These are phyloP conservation scores for Babesia bovis DNA, from an alignment of 169 alveolate species.

Conservation along the genomic window DNA sequence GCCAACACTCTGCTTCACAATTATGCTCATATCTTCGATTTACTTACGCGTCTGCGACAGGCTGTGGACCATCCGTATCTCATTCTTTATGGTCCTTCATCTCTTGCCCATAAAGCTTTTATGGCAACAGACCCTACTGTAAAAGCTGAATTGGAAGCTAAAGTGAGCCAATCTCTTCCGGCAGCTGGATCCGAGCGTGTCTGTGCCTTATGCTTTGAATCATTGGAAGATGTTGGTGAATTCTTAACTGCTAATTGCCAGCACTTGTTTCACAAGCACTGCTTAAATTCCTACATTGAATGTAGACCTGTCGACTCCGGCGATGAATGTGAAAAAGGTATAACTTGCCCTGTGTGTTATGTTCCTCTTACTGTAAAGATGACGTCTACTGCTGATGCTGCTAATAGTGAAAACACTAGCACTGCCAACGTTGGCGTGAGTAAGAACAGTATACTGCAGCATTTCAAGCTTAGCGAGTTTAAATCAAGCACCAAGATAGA, in stretches of 20 bases:
- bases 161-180: constrained; percentile 55
- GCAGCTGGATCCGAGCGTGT: constrained; percentile 65
- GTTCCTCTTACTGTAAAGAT: constrained; percentile 78
- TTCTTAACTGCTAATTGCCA: constrained; percentile 78
- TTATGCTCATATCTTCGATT: constrained; percentile 88
- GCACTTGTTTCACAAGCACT: constrained; percentile 82
- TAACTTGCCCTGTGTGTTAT: constrained; percentile 82
- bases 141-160: constrained; percentile 61
- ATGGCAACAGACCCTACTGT: constrained; percentile 60
- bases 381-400: not conserved
- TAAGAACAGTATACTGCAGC: constrained; percentile 68
- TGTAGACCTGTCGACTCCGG: constrained; percentile 74
- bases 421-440: constrained; percentile 43
- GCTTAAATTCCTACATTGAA: constrained; percentile 79
- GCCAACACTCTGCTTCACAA: constrained; percentile 85
- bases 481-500: constrained; percentile 79
- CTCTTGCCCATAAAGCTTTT: constrained; percentile 31
- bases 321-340: constrained; percentile 20
- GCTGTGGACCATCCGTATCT: constrained; percentile 91
- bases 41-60: constrained; percentile 85
- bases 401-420: not conserved
- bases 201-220: constrained; percentile 79
- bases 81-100: constrained; percentile 81
- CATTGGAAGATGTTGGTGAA: constrained; percentile 46
- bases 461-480: constrained; percentile 74